phyloP scores from a whole-genome alignment of 2,329 filamentous ascomycete genomes.

The Pleurostoma richardsiae region DNA sequence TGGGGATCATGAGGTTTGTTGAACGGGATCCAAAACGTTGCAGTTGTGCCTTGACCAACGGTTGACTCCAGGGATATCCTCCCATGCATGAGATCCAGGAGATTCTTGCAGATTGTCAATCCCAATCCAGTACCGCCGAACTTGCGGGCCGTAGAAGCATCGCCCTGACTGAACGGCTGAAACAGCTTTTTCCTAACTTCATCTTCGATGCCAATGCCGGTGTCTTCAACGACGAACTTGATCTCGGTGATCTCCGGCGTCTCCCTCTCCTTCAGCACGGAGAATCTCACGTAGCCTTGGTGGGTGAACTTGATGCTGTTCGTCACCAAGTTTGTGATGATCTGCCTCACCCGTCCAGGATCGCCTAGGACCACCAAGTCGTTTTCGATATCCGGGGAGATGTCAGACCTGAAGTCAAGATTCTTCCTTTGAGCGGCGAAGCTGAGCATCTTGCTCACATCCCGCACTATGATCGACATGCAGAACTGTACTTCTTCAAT shows the following conservation, averaged over 20 bases:
- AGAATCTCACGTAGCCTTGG: slow-evolving; percentile 63
- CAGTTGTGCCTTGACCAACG: slow-evolving; percentile 64
- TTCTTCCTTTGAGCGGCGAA: slow-evolving; percentile 80
- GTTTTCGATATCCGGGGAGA: slow-evolving; percentile 56
- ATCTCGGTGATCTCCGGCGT: slow-evolving; percentile 61
- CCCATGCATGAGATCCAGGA: slow-evolving; percentile 75
- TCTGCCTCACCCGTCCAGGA: slow-evolving; percentile 54
- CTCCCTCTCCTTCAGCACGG: slow-evolving; percentile 59
- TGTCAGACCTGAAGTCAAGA: slow-evolving; percentile 63
- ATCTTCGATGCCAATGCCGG: slow-evolving; percentile 77
- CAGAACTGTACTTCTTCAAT: slow-evolving; percentile 28
- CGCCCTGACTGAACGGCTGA: slow-evolving; percentile 77
- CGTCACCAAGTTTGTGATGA: slow-evolving; percentile 55
- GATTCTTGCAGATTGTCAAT: slow-evolving; percentile 75
- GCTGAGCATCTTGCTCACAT: slow-evolving; percentile 82
- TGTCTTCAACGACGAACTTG: slow-evolving; percentile 70
- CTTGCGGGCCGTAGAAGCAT: slow-evolving; percentile 72
- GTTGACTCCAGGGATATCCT: slow-evolving; percentile 66
- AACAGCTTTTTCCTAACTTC: slow-evolving; percentile 70
- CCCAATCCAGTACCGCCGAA: slow-evolving; percentile 77
- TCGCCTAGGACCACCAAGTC: slow-evolving; percentile 77
- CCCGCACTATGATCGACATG: slow-evolving; percentile 44
- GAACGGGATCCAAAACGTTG: slow-evolving; percentile 73
- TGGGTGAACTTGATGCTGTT: slow-evolving; percentile 65
- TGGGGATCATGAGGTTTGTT: slow-evolving; percentile 55